phyloP scores from a whole-genome alignment of 257 asterid genomes.

The Solanum etuberosum region DNA sequence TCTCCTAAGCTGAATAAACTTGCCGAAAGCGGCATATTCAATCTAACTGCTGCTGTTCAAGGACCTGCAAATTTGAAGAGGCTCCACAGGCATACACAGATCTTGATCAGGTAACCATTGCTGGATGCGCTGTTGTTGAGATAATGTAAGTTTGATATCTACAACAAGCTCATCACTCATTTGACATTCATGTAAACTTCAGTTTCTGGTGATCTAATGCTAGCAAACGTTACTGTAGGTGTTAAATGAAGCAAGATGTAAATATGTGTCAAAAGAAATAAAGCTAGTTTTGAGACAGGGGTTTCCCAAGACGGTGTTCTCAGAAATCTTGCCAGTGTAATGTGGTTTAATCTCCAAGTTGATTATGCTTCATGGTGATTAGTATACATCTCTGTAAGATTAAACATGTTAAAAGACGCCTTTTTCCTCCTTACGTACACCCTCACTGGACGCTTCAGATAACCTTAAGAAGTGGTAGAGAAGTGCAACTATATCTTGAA shows the following conservation, averaged over 20 bases:
- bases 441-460: neutral
- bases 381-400: neutral
- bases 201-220: neutral
- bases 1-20: constrained; percentile 70
- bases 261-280: neutral
- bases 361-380: neutral
- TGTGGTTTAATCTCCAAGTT: neutral
- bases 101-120: constrained; percentile 59
- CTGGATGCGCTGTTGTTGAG: constrained; percentile 80
- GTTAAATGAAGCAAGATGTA: neutral
- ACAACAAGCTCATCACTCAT: neutral
- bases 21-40: constrained; percentile 79
- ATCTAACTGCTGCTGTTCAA: constrained; percentile 75
- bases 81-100: constrained; percentile 55
- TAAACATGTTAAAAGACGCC: neutral
- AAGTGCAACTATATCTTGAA: neutral
- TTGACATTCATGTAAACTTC: neutral
- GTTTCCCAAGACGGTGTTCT: neutral
- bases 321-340: neutral
- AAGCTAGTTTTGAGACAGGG: neutral
- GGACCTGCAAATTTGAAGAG: constrained; percentile 70
- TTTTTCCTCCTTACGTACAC: neutral
- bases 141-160: constrained; percentile 38
- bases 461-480: neutral
- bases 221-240: neutral